Evolutionary conservation across 768 basidiomycete genomes (phyloP).

Genomic region (Pleurotus cornucopiae): DNA sequence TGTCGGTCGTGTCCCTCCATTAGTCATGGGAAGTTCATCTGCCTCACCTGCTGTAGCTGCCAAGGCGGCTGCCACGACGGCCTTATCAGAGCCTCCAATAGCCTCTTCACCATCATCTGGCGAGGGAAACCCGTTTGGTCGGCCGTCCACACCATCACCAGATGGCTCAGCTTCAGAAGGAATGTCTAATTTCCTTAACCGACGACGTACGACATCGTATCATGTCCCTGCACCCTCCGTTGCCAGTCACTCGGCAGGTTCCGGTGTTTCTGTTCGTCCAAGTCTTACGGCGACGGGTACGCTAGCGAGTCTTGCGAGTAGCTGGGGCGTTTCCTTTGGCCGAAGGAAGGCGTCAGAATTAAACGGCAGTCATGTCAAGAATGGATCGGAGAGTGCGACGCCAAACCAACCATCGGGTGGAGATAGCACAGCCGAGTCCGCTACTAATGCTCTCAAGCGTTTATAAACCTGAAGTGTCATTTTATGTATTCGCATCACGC

Average conservation of each 20-base stretch:
- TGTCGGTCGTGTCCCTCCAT: constrained; percentile 52
- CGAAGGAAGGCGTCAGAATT: constrained; percentile 41
- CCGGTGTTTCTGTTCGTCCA: constrained; percentile 23
- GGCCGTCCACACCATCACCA: constrained; percentile 50
- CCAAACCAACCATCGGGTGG: constrained; percentile 10
- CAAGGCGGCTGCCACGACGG: constrained; percentile 68
- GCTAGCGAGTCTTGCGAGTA: constrained; percentile 55
- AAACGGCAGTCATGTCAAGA: constrained; percentile 18
- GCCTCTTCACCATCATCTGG: constrained; percentile 41
- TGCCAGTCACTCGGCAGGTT: constrained; percentile 19
- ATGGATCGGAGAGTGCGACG: constrained; percentile 21
- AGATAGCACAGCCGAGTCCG: constrained; percentile 22
- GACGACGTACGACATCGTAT: constrained; percentile 60
- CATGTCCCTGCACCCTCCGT: constrained; percentile 50
- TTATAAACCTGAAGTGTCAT: constrained; percentile 17
- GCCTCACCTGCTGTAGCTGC: constrained; percentile 34
- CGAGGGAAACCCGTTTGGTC: constrained; percentile 34
- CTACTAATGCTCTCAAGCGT: constrained; percentile 36
- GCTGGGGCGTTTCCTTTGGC: constrained; percentile 64
- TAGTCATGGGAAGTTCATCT: constrained; percentile 39
- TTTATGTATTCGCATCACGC: no score
- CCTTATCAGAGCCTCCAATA: constrained; percentile 52
- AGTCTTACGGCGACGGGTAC: constrained; percentile 44
- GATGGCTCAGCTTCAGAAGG: constrained; percentile 62
- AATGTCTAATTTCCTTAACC: constrained; percentile 40